Base-by-base conservation (phyloP, 2,329 filamentous ascomycete genomes). In the Fusarium paranaense region DNA sequence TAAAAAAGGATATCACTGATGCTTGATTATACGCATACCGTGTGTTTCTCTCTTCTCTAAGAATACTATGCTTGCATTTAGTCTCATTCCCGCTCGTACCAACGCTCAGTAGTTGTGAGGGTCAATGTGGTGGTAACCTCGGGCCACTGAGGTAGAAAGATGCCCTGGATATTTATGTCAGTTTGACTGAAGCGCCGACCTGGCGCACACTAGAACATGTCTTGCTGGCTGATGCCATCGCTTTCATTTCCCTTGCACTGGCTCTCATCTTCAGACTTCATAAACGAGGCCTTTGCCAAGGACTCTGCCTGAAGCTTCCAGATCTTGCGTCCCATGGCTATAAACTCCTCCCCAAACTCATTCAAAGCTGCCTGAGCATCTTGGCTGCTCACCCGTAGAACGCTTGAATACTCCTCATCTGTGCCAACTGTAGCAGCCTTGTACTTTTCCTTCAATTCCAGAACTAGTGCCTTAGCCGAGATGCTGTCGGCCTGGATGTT, bases 391-490 rank as follows among this genome's bases (percentile, higher is more conserved):
- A 37, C 59, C 4, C 13, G 11, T 5, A 68, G 16, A n/a, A 64
- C 27, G 35, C 42, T 11, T 0, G 20, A 27, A 10, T 57, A 69
- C 20, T 71, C 61, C 0, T 67, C 73, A 0, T 64, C 64, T 5
- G 57, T 50, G 0, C 70, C 67, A 16, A 88, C 83, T 0, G 85
- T 88, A 4, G 83, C 80, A 1, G 68, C 40, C 35, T 69, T 80
- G 84, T 84, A 89, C 8, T 42, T 42, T 64, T 20, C 62, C 71
- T 85, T 86, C 85, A 85, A 89, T 6, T 18, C 54, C 4, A 72
- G 47, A 2, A 89, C 70, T 0, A 85, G 83, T 10, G 66, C 35
- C 0, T 75, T 3, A 0, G 85, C 86, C 33, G 81, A 78, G 0
- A 72, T 50, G 20, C 71, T 67, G 5, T 78, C 45, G 6, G 80